These are phyloP conservation scores for Pestalotiopsis fici DNA, from an alignment of 2,329 filamentous ascomycete genomes.

Conservation along the genomic window DNA sequence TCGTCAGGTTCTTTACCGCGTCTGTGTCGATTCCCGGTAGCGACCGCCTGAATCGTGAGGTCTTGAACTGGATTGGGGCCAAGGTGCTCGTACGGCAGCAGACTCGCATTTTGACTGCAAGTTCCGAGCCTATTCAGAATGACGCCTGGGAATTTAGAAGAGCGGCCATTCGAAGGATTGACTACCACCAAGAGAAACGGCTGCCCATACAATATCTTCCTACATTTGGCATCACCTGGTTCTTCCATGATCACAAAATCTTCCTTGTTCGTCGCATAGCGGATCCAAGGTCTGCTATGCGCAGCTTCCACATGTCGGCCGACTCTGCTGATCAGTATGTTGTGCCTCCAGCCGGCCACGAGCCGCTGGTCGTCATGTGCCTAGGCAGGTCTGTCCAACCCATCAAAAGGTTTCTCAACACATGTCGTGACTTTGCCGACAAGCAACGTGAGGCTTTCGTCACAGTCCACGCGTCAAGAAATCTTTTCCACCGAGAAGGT, in stretches of 20 bases:
- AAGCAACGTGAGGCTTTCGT: constrained; percentile 36
- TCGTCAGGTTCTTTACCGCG: constrained; percentile 36
- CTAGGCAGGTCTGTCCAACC: constrained; percentile 34
- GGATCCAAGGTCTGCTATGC: constrained; percentile 9
- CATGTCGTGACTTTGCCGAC: constrained; percentile 31
- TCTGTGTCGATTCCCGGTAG: constrained; percentile 36
- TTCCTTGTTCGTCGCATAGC: constrained; percentile 37
- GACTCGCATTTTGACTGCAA: constrained; percentile 34
- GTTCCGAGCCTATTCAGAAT: constrained; percentile 30
- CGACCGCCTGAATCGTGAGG: constrained; percentile 37
- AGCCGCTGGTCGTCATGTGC: constrained; percentile 39
- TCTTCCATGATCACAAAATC: constrained; percentile 31
- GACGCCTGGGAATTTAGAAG: constrained; percentile 31
- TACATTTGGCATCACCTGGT: constrained; percentile 38
- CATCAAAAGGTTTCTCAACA: constrained; percentile 29
- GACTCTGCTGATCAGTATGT: constrained; percentile 32
- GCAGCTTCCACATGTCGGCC: constrained; percentile 9
- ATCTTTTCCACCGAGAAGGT: constrained; percentile 20
- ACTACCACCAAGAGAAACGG: constrained; percentile 33
- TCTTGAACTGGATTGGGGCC: constrained; percentile 38
- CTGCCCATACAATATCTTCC: constrained; percentile 37
- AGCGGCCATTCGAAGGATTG: constrained; percentile 25
- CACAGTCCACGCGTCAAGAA: constrained; percentile 34
- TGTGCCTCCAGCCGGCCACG: constrained; percentile 33
- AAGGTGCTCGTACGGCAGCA: constrained; percentile 30